These are phyloP conservation scores for Calophaca sinica DNA, from an alignment of 306 rosid species.

Conservation along the genomic window DNA sequence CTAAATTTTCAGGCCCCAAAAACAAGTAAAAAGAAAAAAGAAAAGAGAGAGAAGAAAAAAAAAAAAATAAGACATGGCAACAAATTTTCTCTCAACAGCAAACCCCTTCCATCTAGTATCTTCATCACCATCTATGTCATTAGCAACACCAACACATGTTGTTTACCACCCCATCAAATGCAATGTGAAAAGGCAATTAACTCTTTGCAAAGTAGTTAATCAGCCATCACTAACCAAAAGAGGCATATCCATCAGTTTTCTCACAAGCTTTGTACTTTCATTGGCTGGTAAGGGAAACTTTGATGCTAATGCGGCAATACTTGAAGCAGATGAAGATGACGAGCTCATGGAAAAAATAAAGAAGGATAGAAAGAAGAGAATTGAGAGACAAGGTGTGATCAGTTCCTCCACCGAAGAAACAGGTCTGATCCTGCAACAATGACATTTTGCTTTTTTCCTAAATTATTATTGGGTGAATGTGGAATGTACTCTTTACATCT, in stretches of 20 bases:
- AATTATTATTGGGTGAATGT: too few species aligned
- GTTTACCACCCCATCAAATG: slow-evolving; percentile 48
- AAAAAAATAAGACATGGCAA: slow-evolving; percentile 64
- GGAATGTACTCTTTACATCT: too few species aligned
- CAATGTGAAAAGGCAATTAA: slow-evolving; percentile 46
- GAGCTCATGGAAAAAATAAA: slow-evolving; percentile 90
- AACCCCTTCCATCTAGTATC: slow-evolving; percentile 55
- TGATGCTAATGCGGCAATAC: slow-evolving; percentile 80
- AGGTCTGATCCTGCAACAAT: slow-evolving; percentile 51
- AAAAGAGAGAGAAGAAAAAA: background rate
- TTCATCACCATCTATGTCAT: slow-evolving; percentile 47
- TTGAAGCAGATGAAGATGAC: slow-evolving; percentile 92
- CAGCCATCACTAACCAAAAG: slow-evolving; percentile 63
- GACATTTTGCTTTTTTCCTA: too few species aligned
- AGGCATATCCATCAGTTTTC: slow-evolving; percentile 57
- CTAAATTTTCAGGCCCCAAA: slow-evolving; percentile 51
- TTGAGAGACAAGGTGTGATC: slow-evolving; percentile 81
- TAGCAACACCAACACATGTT: slow-evolving; percentile 42
- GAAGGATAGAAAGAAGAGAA: slow-evolving; percentile 84
- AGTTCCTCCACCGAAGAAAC: slow-evolving; percentile 79
- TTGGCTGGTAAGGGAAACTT: slow-evolving; percentile 55
- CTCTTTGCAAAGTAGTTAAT: slow-evolving; percentile 57
- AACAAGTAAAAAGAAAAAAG: slow-evolving; percentile 15
- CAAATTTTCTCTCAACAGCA: slow-evolving; percentile 74
- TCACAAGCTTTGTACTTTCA: slow-evolving; percentile 61